phyloP scores from a whole-genome alignment of 768 basidiomycete species.

The Kwoniella bestiolae region DNA sequence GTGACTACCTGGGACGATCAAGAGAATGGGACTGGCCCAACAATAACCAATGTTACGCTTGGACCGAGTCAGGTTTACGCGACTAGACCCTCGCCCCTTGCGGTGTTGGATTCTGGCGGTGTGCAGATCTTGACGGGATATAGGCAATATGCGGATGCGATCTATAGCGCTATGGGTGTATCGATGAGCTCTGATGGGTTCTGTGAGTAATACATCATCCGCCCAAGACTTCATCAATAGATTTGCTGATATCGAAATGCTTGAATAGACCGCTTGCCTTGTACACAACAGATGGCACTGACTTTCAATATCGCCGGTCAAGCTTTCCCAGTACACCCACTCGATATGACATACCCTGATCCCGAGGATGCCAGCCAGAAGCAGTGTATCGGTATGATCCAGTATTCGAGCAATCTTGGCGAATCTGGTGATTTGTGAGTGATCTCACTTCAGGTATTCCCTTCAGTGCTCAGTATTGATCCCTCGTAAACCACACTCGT shows the following conservation, averaged over 20 bases:
- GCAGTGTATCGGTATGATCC: constrained; percentile 54
- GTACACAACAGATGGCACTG: constrained; percentile 46
- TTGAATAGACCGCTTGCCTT: constrained; percentile 53
- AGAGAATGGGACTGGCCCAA: constrained; percentile 31
- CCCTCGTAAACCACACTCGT: too few species aligned
- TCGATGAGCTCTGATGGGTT: constrained; percentile 49
- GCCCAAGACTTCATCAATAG: too few species aligned
- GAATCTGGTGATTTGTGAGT: constrained; percentile 50
- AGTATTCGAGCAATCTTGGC: constrained; percentile 45
- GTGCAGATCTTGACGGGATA: constrained; percentile 51
- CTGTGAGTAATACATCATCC: constrained; percentile 36
- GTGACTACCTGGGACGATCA: constrained; percentile 38
- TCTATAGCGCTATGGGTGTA: constrained; percentile 48
- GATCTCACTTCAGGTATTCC: too few species aligned
- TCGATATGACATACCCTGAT: constrained; percentile 53
- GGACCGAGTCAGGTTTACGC: constrained; percentile 37
- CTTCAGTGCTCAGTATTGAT: too few species aligned
- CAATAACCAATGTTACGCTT: constrained; percentile 26
- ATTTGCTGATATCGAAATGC: background rate
- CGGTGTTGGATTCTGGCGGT: constrained; percentile 55
- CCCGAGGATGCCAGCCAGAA: constrained; percentile 44
- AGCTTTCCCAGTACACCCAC: constrained; percentile 50
- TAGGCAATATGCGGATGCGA: constrained; percentile 43
- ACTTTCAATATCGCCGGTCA: constrained; percentile 49
- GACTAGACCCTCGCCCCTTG: constrained; percentile 41